These are phyloP conservation scores for Herpetomonas samuelpessoai DNA, from an alignment of 208 protist genomes.

Conservation along the genomic window DNA sequence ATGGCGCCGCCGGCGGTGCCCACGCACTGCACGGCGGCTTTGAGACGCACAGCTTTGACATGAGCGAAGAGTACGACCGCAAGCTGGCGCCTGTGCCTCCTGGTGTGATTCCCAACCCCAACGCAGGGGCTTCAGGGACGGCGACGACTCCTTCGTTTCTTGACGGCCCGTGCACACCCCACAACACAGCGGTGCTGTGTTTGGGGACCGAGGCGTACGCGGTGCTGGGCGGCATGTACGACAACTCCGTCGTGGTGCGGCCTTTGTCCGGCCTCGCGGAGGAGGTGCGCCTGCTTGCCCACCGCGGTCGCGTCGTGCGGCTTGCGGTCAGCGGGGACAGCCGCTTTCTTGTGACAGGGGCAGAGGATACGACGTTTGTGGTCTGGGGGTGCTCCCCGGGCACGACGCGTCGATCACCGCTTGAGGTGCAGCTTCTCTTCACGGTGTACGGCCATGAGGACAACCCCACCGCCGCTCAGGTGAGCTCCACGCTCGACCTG, in stretches of 20 bases:
- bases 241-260: slow-evolving; percentile 76
- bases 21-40: slow-evolving; percentile 13
- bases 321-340: slow-evolving; percentile 69
- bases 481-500: slow-evolving; percentile 68
- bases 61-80: slow-evolving; percentile 60
- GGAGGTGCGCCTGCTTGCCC: slow-evolving; percentile 67
- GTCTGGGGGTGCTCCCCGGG: slow-evolving; percentile 69
- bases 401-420: slow-evolving; percentile 19
- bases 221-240: slow-evolving; percentile 76
- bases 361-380: slow-evolving; percentile 90
- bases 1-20: too few species aligned
- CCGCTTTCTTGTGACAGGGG: slow-evolving; percentile 78
- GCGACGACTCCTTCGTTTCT: slow-evolving; percentile 11
- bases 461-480: slow-evolving; percentile 66
- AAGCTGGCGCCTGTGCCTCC: slow-evolving; percentile 46
- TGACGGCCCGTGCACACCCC: slow-evolving; percentile 54
- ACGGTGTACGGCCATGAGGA: slow-evolving; percentile 86
- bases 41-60: slow-evolving; percentile 52
- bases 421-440: slow-evolving; percentile 66
- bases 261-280: slow-evolving; percentile 30
- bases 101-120: slow-evolving; percentile 48
- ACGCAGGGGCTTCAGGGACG: background rate
- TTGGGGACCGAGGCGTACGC: slow-evolving; percentile 71
- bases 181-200: slow-evolving; percentile 59
- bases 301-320: slow-evolving; percentile 70